Evolutionary conservation across 2,329 filamentous ascomycete genomes (phyloP), one percentile per base, ranked within the genome.

Genomic region (Leptographium wingfieldii): DNA sequence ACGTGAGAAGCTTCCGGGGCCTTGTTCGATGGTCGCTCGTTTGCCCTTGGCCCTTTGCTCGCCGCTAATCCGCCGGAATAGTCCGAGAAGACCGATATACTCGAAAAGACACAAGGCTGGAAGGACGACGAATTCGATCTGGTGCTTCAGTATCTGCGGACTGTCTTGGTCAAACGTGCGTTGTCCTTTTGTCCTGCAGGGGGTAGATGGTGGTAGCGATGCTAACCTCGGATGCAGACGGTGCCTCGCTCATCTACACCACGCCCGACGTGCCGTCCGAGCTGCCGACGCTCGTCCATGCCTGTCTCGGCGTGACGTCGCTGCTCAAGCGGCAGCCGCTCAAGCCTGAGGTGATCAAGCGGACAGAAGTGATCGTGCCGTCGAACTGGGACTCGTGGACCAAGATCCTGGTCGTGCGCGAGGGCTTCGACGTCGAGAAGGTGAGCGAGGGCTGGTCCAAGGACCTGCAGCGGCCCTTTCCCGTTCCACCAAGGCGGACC

Each of bases 371-470:
- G 59, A 80, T 96, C 5, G 88, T 99, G 0, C 92, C 92, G 1
- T 88, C 92, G 19, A 96, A 96, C 71, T 99, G 94, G 94, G 94
- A 99, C 72, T 96, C 92, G 0, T 96, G 91, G 89, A 92, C 91
- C 62, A 99, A 97, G 74, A 96, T 99, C 62, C 82, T 92, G 51
- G 90, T 97, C 53, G 77, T 97, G 33, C 84, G 90, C 59, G 94
- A 96, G 69, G 89, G 86, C 0, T 97, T 97, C 67, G 90, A 97
- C 65, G 89, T 95, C 27, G 94, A 99, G 75, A 81, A 82, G 16
- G 80, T 95, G 52, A 94, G 90, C 67, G 81, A 85, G 61, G 88
- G 86, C 56, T 99, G 94, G 94, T 86, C 87, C 1, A 80, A 89
- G 60, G 91, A 95, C 65, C 87, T 94, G 57, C 85, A 91, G 68